Evolutionary conservation across 305 asterid genomes (phyloP), one percentile per base, ranked within the genome.

Genomic region (Fraxinus ornus): DNA sequence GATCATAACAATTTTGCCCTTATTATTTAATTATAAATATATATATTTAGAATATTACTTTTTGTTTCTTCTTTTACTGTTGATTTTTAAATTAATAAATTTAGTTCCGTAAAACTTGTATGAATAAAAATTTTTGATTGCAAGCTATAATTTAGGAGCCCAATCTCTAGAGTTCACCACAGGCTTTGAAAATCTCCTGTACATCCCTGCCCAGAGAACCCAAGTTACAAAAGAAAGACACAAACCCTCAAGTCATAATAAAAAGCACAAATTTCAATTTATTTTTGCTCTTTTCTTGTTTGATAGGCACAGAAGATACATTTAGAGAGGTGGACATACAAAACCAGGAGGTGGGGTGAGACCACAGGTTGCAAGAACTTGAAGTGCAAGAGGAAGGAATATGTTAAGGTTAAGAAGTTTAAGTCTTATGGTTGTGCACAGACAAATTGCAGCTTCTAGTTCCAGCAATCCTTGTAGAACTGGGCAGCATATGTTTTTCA

Each of bases 361-460:
- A 24, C 99, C 98, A 82, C 99, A 95, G 39, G 97, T 93, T 6
- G 93, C 94, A 49, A 95, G 80, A 47, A 93, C 89, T 62, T 89
- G 92, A 70, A 95, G 97, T 49, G 99, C 99, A 2, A 94, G 22
- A 0, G 99, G 98, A 1, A 95, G 88, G 90, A 93, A 95, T 4
- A 93, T 89, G 81, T 94, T 94, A 5, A 95, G 95, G 84, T 95
- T 95, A 0, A 95, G 88, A 76, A 95, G 97, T 41, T 89, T 95
- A 0, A 95, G 89, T 57, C 95, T 92, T 78, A 95, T 93, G 0
- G 93, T 86, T 4, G 98, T 94, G 90, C 99, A 95, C 62, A 95
- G 84, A 77, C 99, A 95, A 30, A 95, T 10, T 0, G 98, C 98
- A 0, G 99, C 99, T 85, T 95, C 99, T 19, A 94, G 64, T 85